These are phyloP conservation scores for Phaffia tasmanica DNA, from an alignment of 768 basidiomycete genomes.

Conservation along the genomic window DNA sequence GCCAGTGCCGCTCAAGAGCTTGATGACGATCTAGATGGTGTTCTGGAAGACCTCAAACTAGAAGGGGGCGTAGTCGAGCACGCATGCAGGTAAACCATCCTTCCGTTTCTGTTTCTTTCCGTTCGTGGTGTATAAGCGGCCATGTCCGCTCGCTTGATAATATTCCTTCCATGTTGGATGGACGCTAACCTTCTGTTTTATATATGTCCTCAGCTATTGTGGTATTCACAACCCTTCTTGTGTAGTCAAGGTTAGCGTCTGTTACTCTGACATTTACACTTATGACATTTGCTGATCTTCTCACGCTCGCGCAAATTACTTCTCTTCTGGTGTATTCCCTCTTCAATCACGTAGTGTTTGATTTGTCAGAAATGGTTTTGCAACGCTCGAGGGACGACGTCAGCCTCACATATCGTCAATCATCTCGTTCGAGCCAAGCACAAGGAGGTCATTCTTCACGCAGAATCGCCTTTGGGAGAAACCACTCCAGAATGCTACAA, in stretches of 20 bases:
- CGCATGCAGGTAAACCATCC: slow-evolving; percentile 70
- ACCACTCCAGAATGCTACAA: slow-evolving; percentile 98
- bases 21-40: slow-evolving; percentile 72
- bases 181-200: not conserved
- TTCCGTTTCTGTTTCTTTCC: not conserved
- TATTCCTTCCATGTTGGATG: not conserved
- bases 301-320: not conserved
- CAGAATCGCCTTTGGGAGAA: slow-evolving; percentile 88
- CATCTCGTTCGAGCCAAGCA: slow-evolving; percentile 98
- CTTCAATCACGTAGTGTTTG: slow-evolving; percentile 31
- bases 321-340: not conserved
- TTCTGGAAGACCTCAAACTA: slow-evolving; percentile 59
- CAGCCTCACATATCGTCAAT: slow-evolving; percentile 97
- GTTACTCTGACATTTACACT: not conserved
- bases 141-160: not conserved
- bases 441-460: slow-evolving; percentile 94
- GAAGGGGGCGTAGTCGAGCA: slow-evolving; percentile 68
- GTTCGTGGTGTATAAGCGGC: not conserved
- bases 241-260: slow-evolving; percentile 59
- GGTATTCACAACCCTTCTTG: slow-evolving; percentile 95
- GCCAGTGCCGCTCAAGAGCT: slow-evolving; percentile 25
- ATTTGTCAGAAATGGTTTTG: slow-evolving; percentile 55
- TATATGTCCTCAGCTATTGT: slow-evolving; percentile 59
- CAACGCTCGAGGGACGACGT: slow-evolving; percentile 94
- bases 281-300: not conserved